Base-by-base conservation (phyloP, 345 rosid species). In the Dipteronia dyeriana region DNA sequence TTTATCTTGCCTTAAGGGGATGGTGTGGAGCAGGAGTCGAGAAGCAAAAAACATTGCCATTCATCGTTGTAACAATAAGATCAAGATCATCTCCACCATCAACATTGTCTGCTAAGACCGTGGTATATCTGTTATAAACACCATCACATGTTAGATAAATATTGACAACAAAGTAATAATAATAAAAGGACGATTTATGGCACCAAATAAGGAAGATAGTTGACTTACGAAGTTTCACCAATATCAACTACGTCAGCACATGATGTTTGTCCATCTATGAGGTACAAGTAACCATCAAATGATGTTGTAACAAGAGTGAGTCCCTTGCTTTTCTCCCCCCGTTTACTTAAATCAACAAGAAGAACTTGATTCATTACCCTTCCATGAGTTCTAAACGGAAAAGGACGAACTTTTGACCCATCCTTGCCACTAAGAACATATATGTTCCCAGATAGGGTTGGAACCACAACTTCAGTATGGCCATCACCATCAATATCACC, bases 31-130 rank as follows among this genome's bases (percentile, higher is more conserved):
- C 79, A 71, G 99, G 97, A 22, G 98, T 91, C 5, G 99, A 97
- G 88, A 97, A 97, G 91, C 98, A 97, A 80, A 97, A 94, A 73
- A 97, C 98, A 74, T 97, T 97, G 66, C 99, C 98, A 26, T 94
- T 97, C 99, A 92, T 97, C 65, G 99, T 97, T 67, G 99, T 85
- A 71, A 97, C 98, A 64, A 94, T 79, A 77, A 97, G 98, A 88
- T 97, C 98, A 73, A 97, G 98, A 87, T 97, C 99, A 85, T 94
- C 99, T 69, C 99, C 98, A 76, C 99, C 99, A 63, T 96, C 99
- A 62, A 96, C 95, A 84, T 97, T 97, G 82, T 97, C 99, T 54
- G 99, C 98, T 82, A 97, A 82, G 82, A 92, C 99, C 94, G 89
- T 94, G 88, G 94, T 92, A 82, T 97, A 97, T 81, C 99, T 97